phyloP scores from a whole-genome alignment of 176 grass and related monocot genomes.

The Aechmea fasciata region DNA sequence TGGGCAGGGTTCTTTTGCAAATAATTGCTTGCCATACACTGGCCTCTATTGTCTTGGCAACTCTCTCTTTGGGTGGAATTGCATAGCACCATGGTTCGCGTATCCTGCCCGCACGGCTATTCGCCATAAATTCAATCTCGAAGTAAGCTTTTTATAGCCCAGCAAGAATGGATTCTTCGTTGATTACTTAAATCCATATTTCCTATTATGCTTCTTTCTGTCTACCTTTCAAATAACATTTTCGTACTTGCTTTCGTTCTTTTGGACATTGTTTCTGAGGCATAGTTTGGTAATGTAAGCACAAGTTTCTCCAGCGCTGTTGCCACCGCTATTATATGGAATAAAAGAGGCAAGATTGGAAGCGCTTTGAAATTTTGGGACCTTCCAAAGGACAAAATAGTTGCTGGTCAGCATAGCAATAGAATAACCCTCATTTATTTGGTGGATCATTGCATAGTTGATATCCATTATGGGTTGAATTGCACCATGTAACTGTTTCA shows the following conservation, averaged over 20 bases:
- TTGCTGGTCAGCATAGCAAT: too few species aligned
- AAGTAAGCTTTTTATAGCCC: conserved; percentile 32
- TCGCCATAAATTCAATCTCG: conserved; percentile 68
- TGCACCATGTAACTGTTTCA: too few species aligned
- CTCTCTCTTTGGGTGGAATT: conserved; percentile 85
- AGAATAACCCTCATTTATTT: too few species aligned
- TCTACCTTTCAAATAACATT: background rate
- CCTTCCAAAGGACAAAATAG: background rate
- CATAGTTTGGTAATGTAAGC: too few species aligned
- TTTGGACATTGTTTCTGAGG: too few species aligned
- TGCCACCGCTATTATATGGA: too few species aligned
- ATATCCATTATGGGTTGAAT: too few species aligned
- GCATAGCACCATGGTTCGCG: conserved; percentile 71
- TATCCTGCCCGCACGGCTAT: conserved; percentile 64
- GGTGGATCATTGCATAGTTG: too few species aligned
- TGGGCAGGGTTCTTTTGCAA: conserved; percentile 55
- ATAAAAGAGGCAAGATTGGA: too few species aligned
- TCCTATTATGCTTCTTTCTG: background rate
- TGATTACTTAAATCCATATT: background rate
- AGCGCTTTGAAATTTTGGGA: too few species aligned
- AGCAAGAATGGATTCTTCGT: background rate
- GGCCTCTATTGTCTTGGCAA: conserved; percentile 73
- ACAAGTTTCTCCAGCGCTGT: too few species aligned
- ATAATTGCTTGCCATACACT: conserved; percentile 77
- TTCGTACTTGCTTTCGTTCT: too few species aligned